These are phyloP conservation scores for Plasmodium vinckei DNA, from an alignment of 169 alveolate species.

Conservation along the genomic window DNA sequence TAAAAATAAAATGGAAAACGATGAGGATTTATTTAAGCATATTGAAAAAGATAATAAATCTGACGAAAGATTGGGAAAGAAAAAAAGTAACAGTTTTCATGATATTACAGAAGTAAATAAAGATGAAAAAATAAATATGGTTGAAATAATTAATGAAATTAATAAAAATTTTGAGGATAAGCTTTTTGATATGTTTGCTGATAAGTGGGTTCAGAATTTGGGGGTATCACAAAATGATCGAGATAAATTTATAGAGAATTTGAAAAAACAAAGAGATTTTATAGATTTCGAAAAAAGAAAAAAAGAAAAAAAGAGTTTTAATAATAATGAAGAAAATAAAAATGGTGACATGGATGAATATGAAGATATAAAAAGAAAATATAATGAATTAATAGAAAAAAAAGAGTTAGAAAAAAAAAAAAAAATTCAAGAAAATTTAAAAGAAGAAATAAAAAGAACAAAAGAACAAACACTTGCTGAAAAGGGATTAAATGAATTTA, in stretches of 20 bases:
- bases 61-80: too few relatives aligned
- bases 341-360: not conserved
- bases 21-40: too few relatives aligned
- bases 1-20: too few relatives aligned
- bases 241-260: too few relatives aligned
- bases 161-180: slow-evolving; percentile 25
- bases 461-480: slow-evolving; percentile 17
- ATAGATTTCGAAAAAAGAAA: too few relatives aligned
- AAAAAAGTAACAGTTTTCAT: too few relatives aligned
- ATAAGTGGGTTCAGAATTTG: not conserved
- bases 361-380: slow-evolving; percentile 12
- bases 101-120: too few relatives aligned
- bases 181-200: slow-evolving; percentile 6
- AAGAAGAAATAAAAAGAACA: slow-evolving; percentile 43
- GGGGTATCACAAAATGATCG: too few relatives aligned
- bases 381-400: slow-evolving; percentile 13
- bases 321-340: not conserved
- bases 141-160: slow-evolving; percentile 11
- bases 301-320: not conserved
- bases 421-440: slow-evolving; percentile 10
- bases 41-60: too few relatives aligned
- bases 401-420: slow-evolving; percentile 16
- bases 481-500: slow-evolving; percentile 7
- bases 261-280: too few relatives aligned
- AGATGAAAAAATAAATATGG: not conserved